Evolutionary conservation across 176 grass and related monocot species (phyloP), one percentile per base, ranked within the genome.

Genomic region (Aegilops longissima): DNA sequence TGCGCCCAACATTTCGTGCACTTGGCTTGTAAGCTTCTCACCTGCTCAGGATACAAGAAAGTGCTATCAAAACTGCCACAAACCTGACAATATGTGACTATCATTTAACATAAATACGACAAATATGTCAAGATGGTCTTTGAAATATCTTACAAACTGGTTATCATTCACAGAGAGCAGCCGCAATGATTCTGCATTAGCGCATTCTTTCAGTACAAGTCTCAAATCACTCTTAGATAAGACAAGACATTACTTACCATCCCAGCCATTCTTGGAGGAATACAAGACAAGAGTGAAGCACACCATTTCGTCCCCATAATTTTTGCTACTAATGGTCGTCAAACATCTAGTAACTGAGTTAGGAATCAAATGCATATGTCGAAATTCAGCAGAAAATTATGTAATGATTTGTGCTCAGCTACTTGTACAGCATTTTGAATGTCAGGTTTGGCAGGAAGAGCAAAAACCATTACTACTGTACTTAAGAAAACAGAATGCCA

Each of bases 261-360:
- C 96, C 96, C 93, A 98, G 56, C 96, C 92, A 91, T 98, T 98
- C 93, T 98, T 39, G 38, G 38, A 39, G 7, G 38, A 39, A 39
- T 39, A 39, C 38, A 98, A 90, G 64, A 98, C 92, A 74, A 92
- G 65, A 61, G 96, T 94, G 82, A 98, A 98, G 80, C 88, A 86
- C 18, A 98, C 96, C 62, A 98, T 82, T 81, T 98, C 96, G 42
- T 95, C 96, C 29, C 96, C 96, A 89, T 98, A 95, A 8, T 95
- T 98, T 87, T 98, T 98, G 88, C 96, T 98, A 92, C 94, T 98
- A 83, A 98, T 98, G 24, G 96, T 98, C 88, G 95, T 98, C 86
- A 98, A 91, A 85, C 96, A 98, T 70, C 96, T 98, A 83, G 45
- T 58, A 61, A 78, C 72, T 75, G 17, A 51, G 51, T 87, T 45